These are phyloP conservation scores for Violaceomyces palustris DNA, from an alignment of 1,284 basidiomycete species.

Conservation along the genomic window DNA sequence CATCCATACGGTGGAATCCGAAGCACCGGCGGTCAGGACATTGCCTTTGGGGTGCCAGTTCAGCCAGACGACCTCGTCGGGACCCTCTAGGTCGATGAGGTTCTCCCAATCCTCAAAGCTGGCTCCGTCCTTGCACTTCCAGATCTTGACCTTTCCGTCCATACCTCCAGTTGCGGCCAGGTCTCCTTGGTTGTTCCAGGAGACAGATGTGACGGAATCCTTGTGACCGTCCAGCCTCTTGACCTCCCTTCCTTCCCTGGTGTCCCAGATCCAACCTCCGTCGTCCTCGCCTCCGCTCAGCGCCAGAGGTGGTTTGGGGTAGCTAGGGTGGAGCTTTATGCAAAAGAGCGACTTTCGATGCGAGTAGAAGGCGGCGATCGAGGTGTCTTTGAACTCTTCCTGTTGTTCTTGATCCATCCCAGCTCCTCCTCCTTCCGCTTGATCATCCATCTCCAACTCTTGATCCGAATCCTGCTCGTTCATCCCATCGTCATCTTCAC, in stretches of 20 bases:
- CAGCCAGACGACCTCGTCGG: slow-evolving; percentile 91
- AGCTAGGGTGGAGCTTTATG: slow-evolving; percentile 67
- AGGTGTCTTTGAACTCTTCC: slow-evolving; percentile 44
- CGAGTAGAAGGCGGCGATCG: slow-evolving; percentile 49
- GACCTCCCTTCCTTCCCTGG: slow-evolving; percentile 73
- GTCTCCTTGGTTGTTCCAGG: slow-evolving; percentile 82
- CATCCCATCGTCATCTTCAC: slow-evolving; percentile 2
- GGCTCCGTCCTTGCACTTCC: slow-evolving; percentile 60
- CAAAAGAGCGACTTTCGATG: slow-evolving; percentile 67
- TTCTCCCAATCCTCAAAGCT: slow-evolving; percentile 82
- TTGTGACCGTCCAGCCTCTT: slow-evolving; percentile 82
- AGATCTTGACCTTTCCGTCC: slow-evolving; percentile 89
- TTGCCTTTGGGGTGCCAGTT: slow-evolving; percentile 92
- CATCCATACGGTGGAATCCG: slow-evolving; percentile 93
- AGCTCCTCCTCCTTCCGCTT: slow-evolving; percentile 1
- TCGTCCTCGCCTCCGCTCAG: slow-evolving; percentile 94
- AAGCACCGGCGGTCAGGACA: slow-evolving; percentile 83
- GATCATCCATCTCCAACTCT: not conserved
- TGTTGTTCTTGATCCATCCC: slow-evolving; percentile 1
- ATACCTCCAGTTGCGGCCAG: slow-evolving; percentile 92
- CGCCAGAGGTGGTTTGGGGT: slow-evolving; percentile 74
- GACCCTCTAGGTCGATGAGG: slow-evolving; percentile 81
- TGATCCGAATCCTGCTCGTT: not conserved
- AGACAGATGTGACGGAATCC: slow-evolving; percentile 78
- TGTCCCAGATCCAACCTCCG: slow-evolving; percentile 86